These are phyloP conservation scores for Letharia lupina DNA, from an alignment of 495 filamentous ascomycete species.

Conservation along the genomic window DNA sequence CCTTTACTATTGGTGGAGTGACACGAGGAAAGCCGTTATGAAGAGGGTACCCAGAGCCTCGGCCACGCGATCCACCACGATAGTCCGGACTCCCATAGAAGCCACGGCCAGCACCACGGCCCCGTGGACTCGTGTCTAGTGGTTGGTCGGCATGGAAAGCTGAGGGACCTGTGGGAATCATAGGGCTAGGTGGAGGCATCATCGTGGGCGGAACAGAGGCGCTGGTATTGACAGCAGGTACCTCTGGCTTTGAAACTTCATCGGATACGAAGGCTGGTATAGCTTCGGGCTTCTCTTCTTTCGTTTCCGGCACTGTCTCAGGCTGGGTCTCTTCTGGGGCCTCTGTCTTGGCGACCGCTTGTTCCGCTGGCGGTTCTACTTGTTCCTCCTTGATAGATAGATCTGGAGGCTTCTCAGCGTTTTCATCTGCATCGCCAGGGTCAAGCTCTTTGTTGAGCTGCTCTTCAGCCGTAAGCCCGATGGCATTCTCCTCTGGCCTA, in stretches of 20 bases:
- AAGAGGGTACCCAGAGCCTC: slow-evolving; percentile 19
- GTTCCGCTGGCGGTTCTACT: slow-evolving; percentile 10
- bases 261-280: slow-evolving; percentile 19
- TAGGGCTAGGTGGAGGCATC: slow-evolving; percentile 27
- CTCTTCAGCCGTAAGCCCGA: slow-evolving; percentile 18
- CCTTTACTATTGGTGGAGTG: slow-evolving; percentile 15
- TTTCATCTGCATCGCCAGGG: slow-evolving; percentile 29
- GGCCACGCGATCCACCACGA: slow-evolving; percentile 30
- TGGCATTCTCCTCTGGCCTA: slow-evolving; percentile 11
- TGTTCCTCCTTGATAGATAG: slow-evolving; percentile 16
- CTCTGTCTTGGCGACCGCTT: slow-evolving; percentile 16
- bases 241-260: slow-evolving; percentile 11
- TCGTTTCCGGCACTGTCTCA: slow-evolving; percentile 6
- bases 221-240: not conserved
- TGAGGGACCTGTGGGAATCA: slow-evolving; percentile 25
- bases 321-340: slow-evolving; percentile 20
- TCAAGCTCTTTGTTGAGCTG: slow-evolving; percentile 29
- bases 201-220: slow-evolving; percentile 12
- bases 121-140: slow-evolving; percentile 17
- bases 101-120: slow-evolving; percentile 20
- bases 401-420: slow-evolving; percentile 14
- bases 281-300: slow-evolving; percentile 21
- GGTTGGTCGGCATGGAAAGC: slow-evolving; percentile 7
- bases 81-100: slow-evolving; percentile 20
- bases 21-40: slow-evolving; percentile 22